Conservation (phyloP, 202 grass and related monocot genomes). For the Cymbopogon flexuosus region DNA sequence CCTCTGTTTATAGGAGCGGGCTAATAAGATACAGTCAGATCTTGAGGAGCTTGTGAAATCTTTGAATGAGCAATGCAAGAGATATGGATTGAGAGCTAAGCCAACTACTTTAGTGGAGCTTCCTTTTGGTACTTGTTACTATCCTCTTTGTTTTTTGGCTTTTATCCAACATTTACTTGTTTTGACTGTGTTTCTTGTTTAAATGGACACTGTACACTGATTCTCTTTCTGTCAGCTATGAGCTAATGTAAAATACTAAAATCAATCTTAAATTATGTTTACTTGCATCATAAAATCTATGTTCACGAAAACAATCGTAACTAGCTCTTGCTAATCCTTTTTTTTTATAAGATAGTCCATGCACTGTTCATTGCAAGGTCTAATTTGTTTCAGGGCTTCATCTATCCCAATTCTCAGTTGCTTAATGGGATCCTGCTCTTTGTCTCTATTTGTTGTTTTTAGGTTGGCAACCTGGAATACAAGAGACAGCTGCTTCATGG, state of each 20-base stretch:
- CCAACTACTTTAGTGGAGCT: conserved; percentile 91
- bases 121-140: conserved; percentile 82
- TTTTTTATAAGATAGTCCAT: conserved; percentile 11
- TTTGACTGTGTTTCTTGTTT: neutral
- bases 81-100: conserved; percentile 89
- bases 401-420: conserved; percentile 16
- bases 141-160: conserved; percentile 25
- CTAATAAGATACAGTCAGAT: conserved; percentile 79
- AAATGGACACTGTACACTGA: neutral
- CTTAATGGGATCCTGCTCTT: neutral
- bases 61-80: conserved; percentile 92
- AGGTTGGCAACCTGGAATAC: conserved; percentile 98
- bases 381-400: neutral
- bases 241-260: neutral
- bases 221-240: conserved; percentile 7
- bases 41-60: conserved; percentile 76
- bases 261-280: no score
- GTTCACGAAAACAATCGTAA: neutral
- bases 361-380: neutral
- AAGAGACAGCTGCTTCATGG: conserved; percentile 65
- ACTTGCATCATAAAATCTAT: no score
- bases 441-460: conserved; percentile 21
- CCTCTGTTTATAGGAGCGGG: conserved; percentile 50
- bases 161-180: conserved; percentile 11
- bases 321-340: neutral